Conservation (phyloP, 768 basidiomycete genomes). For the Pleurotus giganteus region DNA sequence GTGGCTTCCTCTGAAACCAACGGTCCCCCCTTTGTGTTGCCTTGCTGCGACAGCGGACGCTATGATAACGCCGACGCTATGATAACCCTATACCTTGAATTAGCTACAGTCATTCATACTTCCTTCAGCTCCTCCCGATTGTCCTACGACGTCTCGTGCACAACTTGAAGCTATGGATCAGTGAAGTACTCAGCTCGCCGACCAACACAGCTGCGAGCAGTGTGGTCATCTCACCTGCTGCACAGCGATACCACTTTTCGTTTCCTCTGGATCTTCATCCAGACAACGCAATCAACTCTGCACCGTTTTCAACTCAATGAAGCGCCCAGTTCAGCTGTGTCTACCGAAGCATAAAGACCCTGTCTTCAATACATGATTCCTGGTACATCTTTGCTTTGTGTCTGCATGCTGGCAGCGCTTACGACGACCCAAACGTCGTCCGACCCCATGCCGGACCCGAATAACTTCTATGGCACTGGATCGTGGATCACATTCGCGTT, state of each 20-base stretch:
- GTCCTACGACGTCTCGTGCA: too few relatives aligned
- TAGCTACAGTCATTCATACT: too few relatives aligned
- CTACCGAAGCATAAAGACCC: background rate
- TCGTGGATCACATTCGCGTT: constrained; percentile 20
- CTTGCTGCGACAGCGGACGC: too few relatives aligned
- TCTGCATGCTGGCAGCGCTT: background rate
- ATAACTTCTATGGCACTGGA: background rate
- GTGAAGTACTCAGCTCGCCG: too few relatives aligned
- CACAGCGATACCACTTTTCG: background rate
- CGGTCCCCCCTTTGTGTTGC: too few relatives aligned
- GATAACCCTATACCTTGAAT: too few relatives aligned
- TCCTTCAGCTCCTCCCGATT: too few relatives aligned
- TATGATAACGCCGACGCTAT: too few relatives aligned
- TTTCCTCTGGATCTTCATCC: background rate
- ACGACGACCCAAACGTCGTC: background rate
- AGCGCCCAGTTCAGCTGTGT: background rate
- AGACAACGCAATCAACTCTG: background rate
- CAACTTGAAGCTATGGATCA: too few relatives aligned
- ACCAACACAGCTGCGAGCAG: background rate
- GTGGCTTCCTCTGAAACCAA: too few relatives aligned
- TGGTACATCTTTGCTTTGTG: background rate
- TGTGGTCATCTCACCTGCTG: background rate
- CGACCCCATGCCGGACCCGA: background rate
- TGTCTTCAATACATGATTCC: background rate
- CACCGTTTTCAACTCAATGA: background rate